Evolutionary conservation across 1,284 basidiomycete genomes (phyloP).

Genomic region (Ceraceosorus guamensis): DNA sequence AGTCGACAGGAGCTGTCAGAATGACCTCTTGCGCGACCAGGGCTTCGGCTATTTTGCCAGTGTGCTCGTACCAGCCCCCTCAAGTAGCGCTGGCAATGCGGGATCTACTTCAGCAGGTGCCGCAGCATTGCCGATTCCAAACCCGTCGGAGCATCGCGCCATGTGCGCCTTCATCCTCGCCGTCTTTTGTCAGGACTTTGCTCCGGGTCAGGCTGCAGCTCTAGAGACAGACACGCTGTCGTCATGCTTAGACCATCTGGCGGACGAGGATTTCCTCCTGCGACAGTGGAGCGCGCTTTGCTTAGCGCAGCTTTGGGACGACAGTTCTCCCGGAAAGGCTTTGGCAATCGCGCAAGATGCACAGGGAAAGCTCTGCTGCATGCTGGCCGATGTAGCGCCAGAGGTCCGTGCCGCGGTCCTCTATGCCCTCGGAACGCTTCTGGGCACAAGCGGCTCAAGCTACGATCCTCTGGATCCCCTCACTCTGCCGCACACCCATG

Average conservation of each 20-base stretch:
- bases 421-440: constrained; percentile 85
- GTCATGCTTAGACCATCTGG: constrained; percentile 72
- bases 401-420: constrained; percentile 87
- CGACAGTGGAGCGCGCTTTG: constrained; percentile 91
- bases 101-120: constrained; percentile 3
- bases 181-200: constrained; percentile 82
- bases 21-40: constrained; percentile 72
- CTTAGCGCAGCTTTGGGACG: constrained; percentile 91
- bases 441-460: constrained; percentile 69
- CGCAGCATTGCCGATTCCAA: constrained; percentile 59
- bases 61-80: constrained; percentile 33
- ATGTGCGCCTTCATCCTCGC: constrained; percentile 98
- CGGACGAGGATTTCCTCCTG: constrained; percentile 80
- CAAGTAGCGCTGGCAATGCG: constrained; percentile 51
- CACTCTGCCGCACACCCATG: constrained; percentile 5
- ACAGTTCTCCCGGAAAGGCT: constrained; percentile 81
- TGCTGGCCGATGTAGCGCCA: constrained; percentile 79
- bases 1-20: constrained; percentile 85
- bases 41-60: constrained; percentile 47
- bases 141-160: constrained; percentile 90
- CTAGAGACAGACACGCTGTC: constrained; percentile 80
- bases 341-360: constrained; percentile 73
- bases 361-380: constrained; percentile 74
- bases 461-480: constrained; percentile 18
- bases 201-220: constrained; percentile 77